A percentile compares a stretch with the other conserved stretches of the same genome.
phyloP scores from a whole-genome alignment of 306 rosid species.

The Aeschynomene evenia region DNA sequence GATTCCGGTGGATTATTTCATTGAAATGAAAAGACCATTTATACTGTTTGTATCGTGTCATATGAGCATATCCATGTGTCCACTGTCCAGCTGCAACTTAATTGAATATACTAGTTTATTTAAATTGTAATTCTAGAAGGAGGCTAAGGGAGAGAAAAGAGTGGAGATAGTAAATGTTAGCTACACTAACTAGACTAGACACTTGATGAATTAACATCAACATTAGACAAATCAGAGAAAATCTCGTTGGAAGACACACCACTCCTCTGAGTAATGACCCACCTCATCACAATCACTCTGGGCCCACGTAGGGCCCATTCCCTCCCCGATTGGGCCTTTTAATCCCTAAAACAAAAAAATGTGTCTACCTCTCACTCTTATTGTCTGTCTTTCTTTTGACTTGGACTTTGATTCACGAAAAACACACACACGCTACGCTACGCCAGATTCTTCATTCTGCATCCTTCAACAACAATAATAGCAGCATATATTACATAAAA shows the following conservation, averaged over 20 bases:
- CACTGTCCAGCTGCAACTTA: no score
- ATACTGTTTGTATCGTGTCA: no score
- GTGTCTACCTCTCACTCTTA: not conserved
- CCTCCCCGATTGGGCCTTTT: constrained; percentile 2
- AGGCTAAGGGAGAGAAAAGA: no score
- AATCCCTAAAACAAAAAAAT: constrained; percentile 42
- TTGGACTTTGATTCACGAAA: constrained; percentile 29
- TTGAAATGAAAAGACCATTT: no score
- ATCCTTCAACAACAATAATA: not conserved
- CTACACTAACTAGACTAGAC: not conserved
- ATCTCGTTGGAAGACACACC: not conserved
- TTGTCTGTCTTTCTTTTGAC: constrained; percentile 45
- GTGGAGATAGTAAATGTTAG: not conserved
- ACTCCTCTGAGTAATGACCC: not conserved
- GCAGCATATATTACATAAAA: no score
- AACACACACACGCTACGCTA: constrained; percentile 22
- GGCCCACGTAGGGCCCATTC: constrained; percentile 32
- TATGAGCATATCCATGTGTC: no score
- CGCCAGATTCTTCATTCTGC: not conserved
- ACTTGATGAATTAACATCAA: not conserved
- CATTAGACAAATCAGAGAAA: constrained; percentile 5
- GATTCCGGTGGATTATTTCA: no score
- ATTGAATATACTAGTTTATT: not conserved
- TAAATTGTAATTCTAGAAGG: not conserved
- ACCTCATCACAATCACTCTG: constrained; percentile 45